These are phyloP conservation scores for Tolypocladium sp. DNA, from an alignment of 2,329 filamentous ascomycete genomes.

Conservation along the genomic window DNA sequence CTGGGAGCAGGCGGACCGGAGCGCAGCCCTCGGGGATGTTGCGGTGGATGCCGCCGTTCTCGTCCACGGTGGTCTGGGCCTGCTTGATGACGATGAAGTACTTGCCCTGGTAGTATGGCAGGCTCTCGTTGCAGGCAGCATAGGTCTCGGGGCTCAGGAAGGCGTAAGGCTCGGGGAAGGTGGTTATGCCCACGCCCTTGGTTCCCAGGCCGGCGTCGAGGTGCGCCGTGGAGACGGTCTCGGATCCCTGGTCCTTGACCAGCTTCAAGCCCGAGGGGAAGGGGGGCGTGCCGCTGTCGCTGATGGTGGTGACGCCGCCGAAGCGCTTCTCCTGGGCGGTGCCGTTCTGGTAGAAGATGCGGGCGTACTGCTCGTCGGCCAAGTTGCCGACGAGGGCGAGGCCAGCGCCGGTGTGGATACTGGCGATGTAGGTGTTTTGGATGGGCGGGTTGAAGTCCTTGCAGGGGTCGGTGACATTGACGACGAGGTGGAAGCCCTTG, in stretches of 20 bases:
- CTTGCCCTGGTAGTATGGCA: slow-evolving; percentile 27
- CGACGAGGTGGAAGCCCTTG: slow-evolving; percentile 27
- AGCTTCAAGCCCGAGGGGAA: slow-evolving; percentile 26
- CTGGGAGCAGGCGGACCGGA: slow-evolving; percentile 28
- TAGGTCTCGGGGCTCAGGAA: slow-evolving; percentile 23
- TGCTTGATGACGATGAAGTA: slow-evolving; percentile 27
- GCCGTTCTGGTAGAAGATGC: slow-evolving; percentile 39
- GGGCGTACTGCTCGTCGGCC: slow-evolving; percentile 11
- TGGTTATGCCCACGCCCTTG: slow-evolving; percentile 18
- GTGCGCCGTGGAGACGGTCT: slow-evolving; percentile 15
- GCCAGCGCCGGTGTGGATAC: slow-evolving; percentile 31
- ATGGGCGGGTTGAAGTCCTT: slow-evolving; percentile 26
- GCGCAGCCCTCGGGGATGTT: slow-evolving; percentile 28
- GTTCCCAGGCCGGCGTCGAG: slow-evolving; percentile 23
- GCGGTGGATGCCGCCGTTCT: slow-evolving; percentile 8
- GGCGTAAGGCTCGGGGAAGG: slow-evolving; percentile 20
- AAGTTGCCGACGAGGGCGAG: slow-evolving; percentile 27
- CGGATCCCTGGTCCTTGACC: slow-evolving; percentile 13
- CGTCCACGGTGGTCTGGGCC: slow-evolving; percentile 13
- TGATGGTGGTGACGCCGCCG: slow-evolving; percentile 20
- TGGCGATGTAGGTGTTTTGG: slow-evolving; percentile 25
- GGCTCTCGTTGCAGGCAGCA: slow-evolving; percentile 28
- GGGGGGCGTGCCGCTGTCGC: slow-evolving; percentile 26
- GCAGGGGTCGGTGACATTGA: slow-evolving; percentile 28
- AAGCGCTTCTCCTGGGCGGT: slow-evolving; percentile 22